These are phyloP conservation scores for Stygiomarasmius scandens DNA, from an alignment of 1,284 basidiomycete species.

Conservation along the genomic window DNA sequence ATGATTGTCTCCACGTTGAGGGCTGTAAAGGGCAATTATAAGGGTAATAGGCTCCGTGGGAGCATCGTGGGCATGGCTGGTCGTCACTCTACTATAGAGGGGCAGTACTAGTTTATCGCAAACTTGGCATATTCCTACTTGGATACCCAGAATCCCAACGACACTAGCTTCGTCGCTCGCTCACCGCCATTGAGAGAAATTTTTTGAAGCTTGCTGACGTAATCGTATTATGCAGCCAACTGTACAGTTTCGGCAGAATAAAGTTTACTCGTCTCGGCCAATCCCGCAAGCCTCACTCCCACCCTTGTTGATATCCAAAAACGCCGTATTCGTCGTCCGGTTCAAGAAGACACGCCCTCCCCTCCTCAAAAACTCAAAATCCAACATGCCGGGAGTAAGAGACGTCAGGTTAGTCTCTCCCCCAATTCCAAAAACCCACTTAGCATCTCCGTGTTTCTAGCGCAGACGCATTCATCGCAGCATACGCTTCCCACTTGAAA, in stretches of 20 bases:
- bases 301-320: conserved; percentile 34
- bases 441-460: conserved; percentile 46
- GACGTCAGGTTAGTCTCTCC: conserved; percentile 75
- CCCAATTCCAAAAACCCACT: conserved; percentile 10
- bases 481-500: conserved; percentile 94
- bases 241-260: conserved; percentile 46
- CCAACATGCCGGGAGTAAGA: conserved; percentile 89
- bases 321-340: conserved; percentile 47
- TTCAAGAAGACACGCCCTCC: conserved; percentile 38
- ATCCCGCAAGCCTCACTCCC: conserved; percentile 37
- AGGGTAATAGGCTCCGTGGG: background rate
- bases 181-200: background rate
- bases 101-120: background rate
- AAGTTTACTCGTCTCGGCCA: background rate
- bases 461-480: conserved; percentile 89
- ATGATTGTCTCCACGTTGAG: background rate
- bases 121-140: background rate
- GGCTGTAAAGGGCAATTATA: background rate
- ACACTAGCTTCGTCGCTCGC: no score
- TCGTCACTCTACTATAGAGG: background rate
- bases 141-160: background rate
- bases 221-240: conserved; percentile 34
- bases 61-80: background rate
- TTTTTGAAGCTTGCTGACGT: conserved; percentile 30
- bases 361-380: conserved; percentile 40